Conservation (phyloP, 192 early-diverging fungal genomes). For the Coemansia sp. region DNA sequence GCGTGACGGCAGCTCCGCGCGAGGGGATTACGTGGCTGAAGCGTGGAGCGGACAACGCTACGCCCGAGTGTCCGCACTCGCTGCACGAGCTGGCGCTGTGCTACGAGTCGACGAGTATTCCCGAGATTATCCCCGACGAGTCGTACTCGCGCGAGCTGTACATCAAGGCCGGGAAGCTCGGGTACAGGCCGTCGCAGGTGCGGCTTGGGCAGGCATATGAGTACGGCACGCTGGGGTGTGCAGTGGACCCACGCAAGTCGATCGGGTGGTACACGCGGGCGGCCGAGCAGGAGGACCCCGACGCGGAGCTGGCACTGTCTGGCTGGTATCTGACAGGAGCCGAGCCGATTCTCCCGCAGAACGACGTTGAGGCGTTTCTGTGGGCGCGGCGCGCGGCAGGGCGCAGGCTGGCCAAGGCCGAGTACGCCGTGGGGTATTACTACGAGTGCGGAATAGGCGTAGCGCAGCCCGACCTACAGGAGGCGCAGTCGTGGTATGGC, state of each 20-base stretch:
- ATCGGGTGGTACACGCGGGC: constrained; percentile 96
- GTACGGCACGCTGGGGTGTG: constrained; percentile 84
- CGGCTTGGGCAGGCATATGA: constrained; percentile 90
- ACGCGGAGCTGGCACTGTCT: constrained; percentile 88
- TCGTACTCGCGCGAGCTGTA: constrained; percentile 87
- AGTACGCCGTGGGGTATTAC: constrained; percentile 96
- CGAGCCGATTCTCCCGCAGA: constrained; percentile 83
- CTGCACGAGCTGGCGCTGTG: constrained; percentile 87
- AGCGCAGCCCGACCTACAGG: constrained; percentile 58
- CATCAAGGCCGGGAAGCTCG: constrained; percentile 86
- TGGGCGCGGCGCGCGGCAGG: constrained; percentile 97
- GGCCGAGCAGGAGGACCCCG: constrained; percentile 84
- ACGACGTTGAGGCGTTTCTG: constrained; percentile 91
- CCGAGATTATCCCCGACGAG: constrained; percentile 72
- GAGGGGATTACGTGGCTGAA: constrained; percentile 96
- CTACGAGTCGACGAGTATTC: constrained; percentile 73
- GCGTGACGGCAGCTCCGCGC: constrained; percentile 69
- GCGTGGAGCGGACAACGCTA: constrained; percentile 83
- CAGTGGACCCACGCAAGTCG: constrained; percentile 79
- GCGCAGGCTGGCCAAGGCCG: constrained; percentile 89
- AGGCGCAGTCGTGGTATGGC: constrained; percentile 86
- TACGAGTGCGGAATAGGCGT: constrained; percentile 88
- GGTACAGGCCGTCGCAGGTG: constrained; percentile 90
- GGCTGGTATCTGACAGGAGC: constrained; percentile 98
- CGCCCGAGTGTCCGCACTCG: constrained; percentile 85